phyloP scores from a whole-genome alignment of 192 early-diverging fungal genomes.

The Backusella mclennaniae region DNA sequence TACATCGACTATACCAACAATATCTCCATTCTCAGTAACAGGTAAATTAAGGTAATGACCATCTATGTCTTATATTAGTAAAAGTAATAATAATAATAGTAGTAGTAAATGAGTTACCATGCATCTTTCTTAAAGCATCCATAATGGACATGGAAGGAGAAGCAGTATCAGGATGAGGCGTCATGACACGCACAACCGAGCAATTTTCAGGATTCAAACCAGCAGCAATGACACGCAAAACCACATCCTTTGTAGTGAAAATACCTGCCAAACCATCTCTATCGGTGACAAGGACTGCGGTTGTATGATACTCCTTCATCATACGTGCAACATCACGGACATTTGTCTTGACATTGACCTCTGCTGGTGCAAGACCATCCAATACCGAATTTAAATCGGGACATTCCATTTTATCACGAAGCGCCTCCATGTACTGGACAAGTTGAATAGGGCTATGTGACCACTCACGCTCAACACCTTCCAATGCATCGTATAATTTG shows the following conservation, averaged over 20 bases:
- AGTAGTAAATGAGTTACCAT: conserved; percentile 32
- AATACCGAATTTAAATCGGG: conserved; percentile 85
- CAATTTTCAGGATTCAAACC: conserved; percentile 82
- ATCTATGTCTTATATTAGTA: conserved; percentile 18
- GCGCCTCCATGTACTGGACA: conserved; percentile 61
- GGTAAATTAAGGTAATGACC: conserved; percentile 77
- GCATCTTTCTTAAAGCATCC: conserved; percentile 79
- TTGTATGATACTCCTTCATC: conserved; percentile 72
- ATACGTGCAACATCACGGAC: conserved; percentile 68
- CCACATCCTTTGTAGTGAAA: conserved; percentile 75
- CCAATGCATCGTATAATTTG: conserved; percentile 74
- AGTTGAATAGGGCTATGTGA: conserved; percentile 56
- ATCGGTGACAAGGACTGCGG: conserved; percentile 69
- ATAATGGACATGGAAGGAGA: conserved; percentile 63
- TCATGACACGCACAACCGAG: conserved; percentile 96
- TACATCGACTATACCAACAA: conserved; percentile 79
- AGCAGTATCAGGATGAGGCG: conserved; percentile 78
- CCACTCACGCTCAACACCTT: conserved; percentile 79
- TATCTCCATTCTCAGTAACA: conserved; percentile 59
- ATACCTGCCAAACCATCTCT: conserved; percentile 77
- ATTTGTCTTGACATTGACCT: conserved; percentile 64
- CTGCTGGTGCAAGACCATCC: conserved; percentile 54
- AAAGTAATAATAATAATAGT: background rate
- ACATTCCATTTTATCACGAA: conserved; percentile 82
- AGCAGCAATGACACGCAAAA: conserved; percentile 80